phyloP scores from a whole-genome alignment of 805 yeast species.

The Starmerella gropengiesseri region DNA sequence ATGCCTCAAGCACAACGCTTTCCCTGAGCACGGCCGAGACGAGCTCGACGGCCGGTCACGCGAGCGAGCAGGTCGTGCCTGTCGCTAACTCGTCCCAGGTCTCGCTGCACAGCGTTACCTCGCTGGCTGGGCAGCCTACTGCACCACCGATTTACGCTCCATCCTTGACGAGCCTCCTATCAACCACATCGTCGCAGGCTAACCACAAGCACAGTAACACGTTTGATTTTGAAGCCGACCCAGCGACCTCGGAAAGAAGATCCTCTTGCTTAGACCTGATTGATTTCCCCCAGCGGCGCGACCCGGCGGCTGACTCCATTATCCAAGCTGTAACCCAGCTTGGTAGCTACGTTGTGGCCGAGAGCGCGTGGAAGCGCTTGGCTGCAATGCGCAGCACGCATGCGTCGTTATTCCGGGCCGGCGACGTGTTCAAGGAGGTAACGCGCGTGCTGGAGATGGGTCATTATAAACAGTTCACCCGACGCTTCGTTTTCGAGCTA shows the following conservation, averaged over 20 bases:
- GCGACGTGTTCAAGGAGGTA: slow-evolving; percentile 44
- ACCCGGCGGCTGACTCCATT: slow-evolving; percentile 17
- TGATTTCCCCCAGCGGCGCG: slow-evolving; percentile 10
- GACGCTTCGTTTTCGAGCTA: slow-evolving; percentile 56
- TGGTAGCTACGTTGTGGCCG: slow-evolving; percentile 44
- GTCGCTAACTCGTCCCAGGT: too few species aligned
- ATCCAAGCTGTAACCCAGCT: slow-evolving; percentile 38
- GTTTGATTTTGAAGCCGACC: slow-evolving; percentile 14
- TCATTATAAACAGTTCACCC: slow-evolving; percentile 49
- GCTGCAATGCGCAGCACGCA: slow-evolving; percentile 41
- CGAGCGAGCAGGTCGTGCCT: too few species aligned
- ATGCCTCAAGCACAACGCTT: too few species aligned
- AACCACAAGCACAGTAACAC: background rate
- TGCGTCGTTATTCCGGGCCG: slow-evolving; percentile 45
- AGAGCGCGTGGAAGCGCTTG: slow-evolving; percentile 48
- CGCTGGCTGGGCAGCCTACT: too few species aligned
- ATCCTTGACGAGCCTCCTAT: slow-evolving; percentile 2
- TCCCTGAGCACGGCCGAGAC: too few species aligned
- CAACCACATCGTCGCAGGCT: slow-evolving; percentile 4
- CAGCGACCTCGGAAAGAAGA: slow-evolving; percentile 12
- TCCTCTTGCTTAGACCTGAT: slow-evolving; percentile 18
- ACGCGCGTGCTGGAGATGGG: slow-evolving; percentile 44
- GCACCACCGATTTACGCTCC: slow-evolving; percentile 7
- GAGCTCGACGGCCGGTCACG: too few species aligned
- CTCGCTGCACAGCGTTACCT: too few species aligned